Conservation (phyloP, 192 early-diverging fungal genomes). For the Backusella circina region DNA sequence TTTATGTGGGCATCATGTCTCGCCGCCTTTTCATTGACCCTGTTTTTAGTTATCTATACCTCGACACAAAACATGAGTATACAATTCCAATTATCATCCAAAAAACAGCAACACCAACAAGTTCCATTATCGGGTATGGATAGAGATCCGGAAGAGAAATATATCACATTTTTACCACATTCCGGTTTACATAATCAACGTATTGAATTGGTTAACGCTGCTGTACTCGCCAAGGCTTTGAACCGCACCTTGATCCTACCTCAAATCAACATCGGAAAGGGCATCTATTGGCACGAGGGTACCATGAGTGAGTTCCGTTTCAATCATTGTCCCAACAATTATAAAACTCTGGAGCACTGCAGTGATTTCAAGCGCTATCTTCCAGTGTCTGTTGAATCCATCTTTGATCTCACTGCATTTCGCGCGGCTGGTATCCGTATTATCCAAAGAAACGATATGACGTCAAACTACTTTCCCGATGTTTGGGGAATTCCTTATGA, state of each 20-base stretch:
- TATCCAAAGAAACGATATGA: constrained; percentile 21
- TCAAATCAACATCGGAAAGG: constrained; percentile 27
- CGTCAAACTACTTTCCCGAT: constrained; percentile 37
- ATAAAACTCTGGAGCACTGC: constrained; percentile 5
- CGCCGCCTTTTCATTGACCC: background rate
- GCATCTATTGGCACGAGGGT: constrained; percentile 20
- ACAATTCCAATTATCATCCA: constrained; percentile 10
- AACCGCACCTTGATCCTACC: constrained; percentile 55
- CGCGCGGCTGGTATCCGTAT: constrained; percentile 11
- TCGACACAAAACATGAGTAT: constrained; percentile 8
- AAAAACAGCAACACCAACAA: background rate
- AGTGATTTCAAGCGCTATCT: constrained; percentile 22
- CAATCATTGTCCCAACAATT: constrained; percentile 11
- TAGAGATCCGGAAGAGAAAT: constrained; percentile 22
- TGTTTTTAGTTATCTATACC: constrained; percentile 1
- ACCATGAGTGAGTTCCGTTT: background rate
- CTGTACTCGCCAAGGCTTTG: constrained; percentile 39
- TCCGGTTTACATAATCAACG: constrained; percentile 57
- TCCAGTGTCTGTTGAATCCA: constrained; percentile 8
- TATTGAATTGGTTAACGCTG: constrained; percentile 45
- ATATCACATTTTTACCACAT: constrained; percentile 46
- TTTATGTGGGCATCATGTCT: constrained; percentile 15
- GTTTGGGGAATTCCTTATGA: constrained; percentile 24
- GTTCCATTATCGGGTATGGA: background rate
- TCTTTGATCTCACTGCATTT: constrained; percentile 30